Percentiles rank a stretch among this genome's conserved stretches.
Evolutionary conservation across 768 basidiomycete species (phyloP).

Genomic region (Trametes cinnabarina): DNA sequence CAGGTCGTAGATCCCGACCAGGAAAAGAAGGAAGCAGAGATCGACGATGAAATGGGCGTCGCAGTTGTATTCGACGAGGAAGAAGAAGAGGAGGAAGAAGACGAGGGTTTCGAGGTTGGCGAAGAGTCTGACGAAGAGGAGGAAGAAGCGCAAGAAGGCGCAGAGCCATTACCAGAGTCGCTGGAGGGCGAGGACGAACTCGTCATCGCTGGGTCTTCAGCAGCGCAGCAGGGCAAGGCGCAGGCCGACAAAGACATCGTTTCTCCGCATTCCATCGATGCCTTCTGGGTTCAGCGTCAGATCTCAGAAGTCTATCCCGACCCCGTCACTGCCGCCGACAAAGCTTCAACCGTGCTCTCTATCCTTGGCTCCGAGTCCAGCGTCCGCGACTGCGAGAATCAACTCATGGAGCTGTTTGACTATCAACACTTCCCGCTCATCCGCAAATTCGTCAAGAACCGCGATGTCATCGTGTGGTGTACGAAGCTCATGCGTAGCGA

Average conservation of each 20-base stretch:
- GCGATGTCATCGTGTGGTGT: conserved; percentile 96
- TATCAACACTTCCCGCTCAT: conserved; percentile 90
- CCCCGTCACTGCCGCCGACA: conserved; percentile 90
- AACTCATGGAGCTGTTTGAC: conserved; percentile 95
- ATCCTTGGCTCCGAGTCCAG: conserved; percentile 85
- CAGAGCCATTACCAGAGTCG: conserved; percentile 43
- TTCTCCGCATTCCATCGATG: conserved; percentile 89
- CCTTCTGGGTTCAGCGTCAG: conserved; percentile 97
- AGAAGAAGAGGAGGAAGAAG: conserved; percentile 90
- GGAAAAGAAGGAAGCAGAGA: conserved; percentile 81
- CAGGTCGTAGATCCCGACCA: conserved; percentile 71
- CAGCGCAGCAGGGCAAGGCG: conserved; percentile 41
- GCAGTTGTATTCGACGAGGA: conserved; percentile 98
- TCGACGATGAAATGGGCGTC: conserved; percentile 96
- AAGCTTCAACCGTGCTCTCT: conserved; percentile 79
- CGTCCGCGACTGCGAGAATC: conserved; percentile 91
- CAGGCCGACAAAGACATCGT: conserved; percentile 76
- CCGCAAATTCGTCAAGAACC: conserved; percentile 88
- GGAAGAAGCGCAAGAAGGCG: conserved; percentile 54
- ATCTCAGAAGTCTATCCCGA: conserved; percentile 90
- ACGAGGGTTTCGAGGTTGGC: conserved; percentile 82
- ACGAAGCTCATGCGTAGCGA: conserved; percentile 91
- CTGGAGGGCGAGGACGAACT: conserved; percentile 64
- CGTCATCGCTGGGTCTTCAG: conserved; percentile 66
- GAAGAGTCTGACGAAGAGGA: conserved; percentile 80